phyloP scores from a whole-genome alignment of 2,329 filamentous ascomycete species.

The Cadophora malorum region DNA sequence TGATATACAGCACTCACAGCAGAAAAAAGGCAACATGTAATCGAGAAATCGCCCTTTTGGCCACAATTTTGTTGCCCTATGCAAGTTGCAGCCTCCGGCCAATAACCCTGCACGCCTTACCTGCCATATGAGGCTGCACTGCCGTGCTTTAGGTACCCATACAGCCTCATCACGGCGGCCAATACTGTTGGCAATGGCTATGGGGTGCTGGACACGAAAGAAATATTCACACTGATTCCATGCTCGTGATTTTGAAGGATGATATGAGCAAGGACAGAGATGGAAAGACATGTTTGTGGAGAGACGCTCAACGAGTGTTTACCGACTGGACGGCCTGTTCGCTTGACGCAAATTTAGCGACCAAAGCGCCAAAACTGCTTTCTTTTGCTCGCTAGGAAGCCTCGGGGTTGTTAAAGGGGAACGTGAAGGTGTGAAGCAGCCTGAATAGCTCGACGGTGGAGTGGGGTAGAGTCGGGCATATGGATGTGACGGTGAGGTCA shows the following conservation, averaged over 20 bases:
- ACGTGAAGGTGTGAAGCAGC: background rate
- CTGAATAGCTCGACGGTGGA: background rate
- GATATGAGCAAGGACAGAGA: background rate
- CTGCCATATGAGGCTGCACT: conserved; percentile 5
- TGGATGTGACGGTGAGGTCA: background rate
- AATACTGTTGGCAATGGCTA: background rate
- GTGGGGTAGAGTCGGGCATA: background rate
- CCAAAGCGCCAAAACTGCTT: background rate
- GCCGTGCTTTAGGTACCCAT: background rate
- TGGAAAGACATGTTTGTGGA: background rate
- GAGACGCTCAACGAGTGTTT: background rate
- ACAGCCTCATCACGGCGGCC: conserved; percentile 12
- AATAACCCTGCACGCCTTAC: conserved; percentile 9
- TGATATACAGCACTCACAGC: background rate
- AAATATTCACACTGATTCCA: too few species aligned
- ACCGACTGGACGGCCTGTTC: background rate
- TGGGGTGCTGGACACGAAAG: too few species aligned
- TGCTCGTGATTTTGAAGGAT: background rate
- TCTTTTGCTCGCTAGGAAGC: background rate
- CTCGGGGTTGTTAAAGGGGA: background rate
- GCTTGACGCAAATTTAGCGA: background rate
- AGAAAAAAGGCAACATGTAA: background rate
- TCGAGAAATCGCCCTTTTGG: conserved; percentile 1
- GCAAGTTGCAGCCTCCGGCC: background rate
- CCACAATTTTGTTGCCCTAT: conserved; percentile 2